Evolutionary conservation across 805 yeast species (phyloP).

Genomic region (Kodamaea nitidulidarum): DNA sequence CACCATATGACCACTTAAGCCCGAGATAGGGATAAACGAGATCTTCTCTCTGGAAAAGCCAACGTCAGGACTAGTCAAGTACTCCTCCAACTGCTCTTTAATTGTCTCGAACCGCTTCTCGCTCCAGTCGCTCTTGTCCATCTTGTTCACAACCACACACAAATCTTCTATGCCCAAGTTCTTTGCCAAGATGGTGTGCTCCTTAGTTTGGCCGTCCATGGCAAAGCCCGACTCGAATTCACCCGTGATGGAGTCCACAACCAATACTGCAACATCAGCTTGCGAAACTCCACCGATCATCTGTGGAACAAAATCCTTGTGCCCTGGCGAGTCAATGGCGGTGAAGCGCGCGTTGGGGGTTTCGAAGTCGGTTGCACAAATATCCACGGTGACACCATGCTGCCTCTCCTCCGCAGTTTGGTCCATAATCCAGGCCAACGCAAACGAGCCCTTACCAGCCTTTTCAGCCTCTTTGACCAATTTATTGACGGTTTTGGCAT

Average conservation of each 20-base stretch:
- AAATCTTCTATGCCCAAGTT: slow-evolving; percentile 61
- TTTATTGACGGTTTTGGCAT: slow-evolving; percentile 59
- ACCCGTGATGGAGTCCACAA: slow-evolving; percentile 60
- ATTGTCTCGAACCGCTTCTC: slow-evolving; percentile 51
- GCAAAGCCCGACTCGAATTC: slow-evolving; percentile 70
- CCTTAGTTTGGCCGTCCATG: slow-evolving; percentile 72
- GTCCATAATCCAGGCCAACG: slow-evolving; percentile 83
- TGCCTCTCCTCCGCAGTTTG: slow-evolving; percentile 72
- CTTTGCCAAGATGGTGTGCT: slow-evolving; percentile 67
- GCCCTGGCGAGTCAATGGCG: slow-evolving; percentile 84
- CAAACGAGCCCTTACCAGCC: slow-evolving; percentile 73
- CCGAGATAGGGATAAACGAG: slow-evolving; percentile 64
- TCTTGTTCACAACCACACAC: slow-evolving; percentile 64
- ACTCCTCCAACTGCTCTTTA: slow-evolving; percentile 43
- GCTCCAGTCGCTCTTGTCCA: slow-evolving; percentile 62
- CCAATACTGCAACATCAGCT: slow-evolving; percentile 71
- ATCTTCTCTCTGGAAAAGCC: slow-evolving; percentile 44
- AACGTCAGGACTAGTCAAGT: slow-evolving; percentile 45
- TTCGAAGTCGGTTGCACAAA: slow-evolving; percentile 64
- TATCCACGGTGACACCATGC: slow-evolving; percentile 77
- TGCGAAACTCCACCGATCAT: slow-evolving; percentile 82
- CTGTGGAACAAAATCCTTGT: slow-evolving; percentile 76
- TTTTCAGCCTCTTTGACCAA: slow-evolving; percentile 60
- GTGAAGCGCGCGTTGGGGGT: slow-evolving; percentile 54
- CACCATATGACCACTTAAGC: slow-evolving; percentile 64